These are phyloP conservation scores for Stachybotrys elegans DNA, from an alignment of 2,329 filamentous ascomycete genomes.

Conservation along the genomic window DNA sequence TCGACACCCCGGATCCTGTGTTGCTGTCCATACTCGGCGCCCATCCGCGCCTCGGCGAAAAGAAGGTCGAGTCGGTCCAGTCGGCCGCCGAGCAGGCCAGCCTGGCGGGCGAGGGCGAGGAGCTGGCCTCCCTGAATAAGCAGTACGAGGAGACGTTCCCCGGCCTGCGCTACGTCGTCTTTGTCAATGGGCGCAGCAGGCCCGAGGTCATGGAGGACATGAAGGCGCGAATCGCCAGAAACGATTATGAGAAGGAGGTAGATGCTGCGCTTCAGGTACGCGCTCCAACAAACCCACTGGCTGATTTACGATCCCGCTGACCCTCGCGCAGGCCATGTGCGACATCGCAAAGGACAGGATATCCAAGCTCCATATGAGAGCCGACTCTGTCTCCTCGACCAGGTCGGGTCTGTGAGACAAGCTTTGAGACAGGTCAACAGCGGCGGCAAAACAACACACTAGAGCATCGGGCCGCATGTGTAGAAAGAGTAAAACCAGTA, in stretches of 20 bases:
- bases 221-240: slow-evolving; percentile 64
- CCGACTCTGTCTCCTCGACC: background rate
- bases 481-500: no score
- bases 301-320: slow-evolving; percentile 11
- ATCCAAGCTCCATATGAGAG: slow-evolving; percentile 45
- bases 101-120: slow-evolving; percentile 56
- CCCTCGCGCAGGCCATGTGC: slow-evolving; percentile 74
- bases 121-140: slow-evolving; percentile 62
- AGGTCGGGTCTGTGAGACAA: no score
- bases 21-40: slow-evolving; percentile 72
- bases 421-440: no score
- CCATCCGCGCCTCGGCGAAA: slow-evolving; percentile 78
- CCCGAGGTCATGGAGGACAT: slow-evolving; percentile 78
- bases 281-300: no score
- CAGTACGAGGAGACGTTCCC: slow-evolving; percentile 80
- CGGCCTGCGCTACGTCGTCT: slow-evolving; percentile 82
- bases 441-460: no score
- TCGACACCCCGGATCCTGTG: slow-evolving; percentile 40
- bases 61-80: slow-evolving; percentile 75
- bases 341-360: slow-evolving; percentile 82
- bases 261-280: slow-evolving; percentile 68
- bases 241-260: slow-evolving; percentile 63
- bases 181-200: slow-evolving; percentile 77
- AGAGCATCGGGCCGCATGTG: no score
- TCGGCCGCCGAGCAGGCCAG: slow-evolving; percentile 79